A percentile compares a stretch with the other conserved stretches of the same genome.
Conservation (phyloP, 2,329 filamentous ascomycete species). For the Chlorencoelia australis region DNA sequence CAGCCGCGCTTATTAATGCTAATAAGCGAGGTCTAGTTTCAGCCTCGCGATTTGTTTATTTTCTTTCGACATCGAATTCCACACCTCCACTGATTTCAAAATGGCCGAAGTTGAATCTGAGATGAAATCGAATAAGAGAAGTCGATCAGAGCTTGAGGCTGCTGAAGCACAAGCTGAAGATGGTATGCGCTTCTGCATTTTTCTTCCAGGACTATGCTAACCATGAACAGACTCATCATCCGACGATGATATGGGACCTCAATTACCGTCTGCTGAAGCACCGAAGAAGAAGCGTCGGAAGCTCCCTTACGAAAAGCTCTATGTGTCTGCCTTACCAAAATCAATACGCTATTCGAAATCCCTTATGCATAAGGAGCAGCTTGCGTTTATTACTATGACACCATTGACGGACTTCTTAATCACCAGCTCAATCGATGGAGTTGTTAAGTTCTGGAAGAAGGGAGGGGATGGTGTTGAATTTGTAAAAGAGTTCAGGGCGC, state of each 20-base stretch:
- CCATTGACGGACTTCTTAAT: slow-evolving; percentile 91
- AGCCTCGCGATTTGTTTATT: slow-evolving; percentile 5
- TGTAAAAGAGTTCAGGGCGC: slow-evolving; percentile 93
- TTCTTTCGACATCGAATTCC: background rate
- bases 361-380: slow-evolving; percentile 95
- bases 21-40: background rate
- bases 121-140: slow-evolving; percentile 40
- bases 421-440: slow-evolving; percentile 87
- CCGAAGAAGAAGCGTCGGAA: slow-evolving; percentile 87
- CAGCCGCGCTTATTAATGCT: background rate
- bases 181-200: too few relatives aligned
- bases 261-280: slow-evolving; percentile 68
- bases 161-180: slow-evolving; percentile 13
- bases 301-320: slow-evolving; percentile 90
- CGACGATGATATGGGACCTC: slow-evolving; percentile 87
- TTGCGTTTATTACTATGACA: slow-evolving; percentile 80
- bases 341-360: slow-evolving; percentile 84
- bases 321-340: slow-evolving; percentile 77
- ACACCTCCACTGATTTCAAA: background rate
- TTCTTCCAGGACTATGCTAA: too few relatives aligned
- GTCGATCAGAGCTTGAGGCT: slow-evolving; percentile 36
- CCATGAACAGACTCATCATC: slow-evolving; percentile 52
- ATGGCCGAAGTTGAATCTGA: slow-evolving; percentile 30
- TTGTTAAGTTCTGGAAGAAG: slow-evolving; percentile 99
- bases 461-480: slow-evolving; percentile 84